Evolutionary conservation across 192 early-diverging fungal species (phyloP), one percentile per base, ranked within the genome.

Genomic region (Coemansia sp.): DNA sequence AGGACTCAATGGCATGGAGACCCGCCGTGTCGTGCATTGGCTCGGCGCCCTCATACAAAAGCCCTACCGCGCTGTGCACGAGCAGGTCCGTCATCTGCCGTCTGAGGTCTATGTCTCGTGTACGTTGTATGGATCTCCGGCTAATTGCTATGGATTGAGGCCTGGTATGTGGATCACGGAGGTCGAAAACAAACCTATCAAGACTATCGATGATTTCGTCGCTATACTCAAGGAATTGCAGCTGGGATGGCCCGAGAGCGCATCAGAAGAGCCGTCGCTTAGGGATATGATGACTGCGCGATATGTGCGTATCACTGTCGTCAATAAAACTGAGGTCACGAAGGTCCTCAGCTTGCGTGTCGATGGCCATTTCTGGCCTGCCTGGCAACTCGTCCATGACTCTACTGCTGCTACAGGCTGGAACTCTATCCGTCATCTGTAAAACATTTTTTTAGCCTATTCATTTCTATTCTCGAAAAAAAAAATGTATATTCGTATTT

Each of bases 111-210:
- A 91, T 67, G 85, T 91, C 34, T 90, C 90, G 25, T 90, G 89
- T 74, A 90, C 88, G 25, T 73, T 89, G 17, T 90, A 90, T 29
- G 91, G 91, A 6, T 90, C 91, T 25, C 91, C 91, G 0, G 90
- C 90, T 6, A 89, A 87, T 58, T 69, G 87, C 85, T 59, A 87
- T 73, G 64, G 89, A 62, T 67, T 91, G 25, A 85, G 88, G 4
- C 90, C 91, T 0, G 90, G 90, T 12, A 89, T 93, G 44, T 93
- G 89, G 89, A 90, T 93, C 37, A 89, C 87, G 5, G 90, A 93
- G 67, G 77, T 93, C 3, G 88, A 91, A 64, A 87, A 87, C 42
- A 73, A 72, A 1, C 79, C 87, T 1, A 88, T 93, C 32, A 62
- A 51, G 7, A 83, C 85, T 8, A 45, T 93, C 27, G 88, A 90